Evolutionary conservation across 2,329 filamentous ascomycete genomes (phyloP).

Genomic region (Triangularia verruculosa): DNA sequence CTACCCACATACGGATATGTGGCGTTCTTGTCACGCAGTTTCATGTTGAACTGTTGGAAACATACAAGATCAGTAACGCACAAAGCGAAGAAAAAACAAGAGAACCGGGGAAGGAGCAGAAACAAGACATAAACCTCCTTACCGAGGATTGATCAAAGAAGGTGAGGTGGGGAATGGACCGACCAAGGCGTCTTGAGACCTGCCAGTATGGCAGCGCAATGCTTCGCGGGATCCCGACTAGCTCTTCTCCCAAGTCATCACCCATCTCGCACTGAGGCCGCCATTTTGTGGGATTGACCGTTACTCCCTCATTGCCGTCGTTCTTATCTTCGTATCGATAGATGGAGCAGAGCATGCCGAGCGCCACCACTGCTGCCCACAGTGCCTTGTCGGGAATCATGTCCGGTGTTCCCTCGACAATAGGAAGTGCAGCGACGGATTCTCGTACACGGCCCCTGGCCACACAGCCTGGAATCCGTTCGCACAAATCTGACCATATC

Average conservation of each 20-base stretch:
- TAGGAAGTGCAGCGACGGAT: constrained; percentile 45
- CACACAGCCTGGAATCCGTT: constrained; percentile 52
- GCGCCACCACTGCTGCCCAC: constrained; percentile 51
- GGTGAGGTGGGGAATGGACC: constrained; percentile 50
- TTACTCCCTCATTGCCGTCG: constrained; percentile 50
- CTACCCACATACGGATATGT: constrained; percentile 49
- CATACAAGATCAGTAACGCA: neutral
- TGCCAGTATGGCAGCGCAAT: constrained; percentile 51
- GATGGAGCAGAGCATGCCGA: constrained; percentile 53
- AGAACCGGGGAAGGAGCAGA: no score
- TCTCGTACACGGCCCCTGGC: constrained; percentile 50
- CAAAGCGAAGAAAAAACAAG: neutral
- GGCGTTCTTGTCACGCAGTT: constrained; percentile 47
- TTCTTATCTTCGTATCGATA: constrained; percentile 52
- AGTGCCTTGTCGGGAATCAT: constrained; percentile 50
- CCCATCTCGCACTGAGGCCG: constrained; percentile 43
- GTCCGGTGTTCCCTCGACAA: constrained; percentile 48
- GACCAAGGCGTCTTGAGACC: constrained; percentile 49
- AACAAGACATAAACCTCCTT: neutral
- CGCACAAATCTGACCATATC: constrained; percentile 54
- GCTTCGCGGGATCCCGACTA: constrained; percentile 46
- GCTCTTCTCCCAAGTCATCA: constrained; percentile 50
- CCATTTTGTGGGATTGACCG: constrained; percentile 33
- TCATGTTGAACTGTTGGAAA: constrained; percentile 44
- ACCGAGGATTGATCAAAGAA: constrained; percentile 51